These are phyloP conservation scores for Bipolaris victoriae DNA, from an alignment of 2,329 filamentous ascomycete genomes.

Conservation along the genomic window DNA sequence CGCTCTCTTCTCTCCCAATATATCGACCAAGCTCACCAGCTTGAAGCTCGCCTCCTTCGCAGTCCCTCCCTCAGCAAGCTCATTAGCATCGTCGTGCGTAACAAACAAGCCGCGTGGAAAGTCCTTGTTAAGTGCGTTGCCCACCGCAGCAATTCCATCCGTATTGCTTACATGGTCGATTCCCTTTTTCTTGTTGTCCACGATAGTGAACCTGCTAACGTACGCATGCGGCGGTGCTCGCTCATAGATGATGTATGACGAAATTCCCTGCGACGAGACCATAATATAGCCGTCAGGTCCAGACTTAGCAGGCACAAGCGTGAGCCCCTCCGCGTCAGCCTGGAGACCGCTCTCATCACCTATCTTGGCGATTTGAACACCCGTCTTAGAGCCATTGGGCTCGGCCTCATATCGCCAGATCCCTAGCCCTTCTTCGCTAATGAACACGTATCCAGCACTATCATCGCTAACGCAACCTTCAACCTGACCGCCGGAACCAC, in stretches of 20 bases:
- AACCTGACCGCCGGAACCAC: slow-evolving; percentile 60
- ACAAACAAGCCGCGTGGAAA: slow-evolving; percentile 55
- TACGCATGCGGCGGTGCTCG: slow-evolving; percentile 58
- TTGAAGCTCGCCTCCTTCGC: slow-evolving; percentile 60
- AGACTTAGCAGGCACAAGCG: slow-evolving; percentile 56
- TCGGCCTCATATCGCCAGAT: slow-evolving; percentile 62
- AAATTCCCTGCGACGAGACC: slow-evolving; percentile 61
- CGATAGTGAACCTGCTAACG: slow-evolving; percentile 58
- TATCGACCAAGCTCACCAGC: slow-evolving; percentile 44
- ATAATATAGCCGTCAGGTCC: slow-evolving; percentile 58
- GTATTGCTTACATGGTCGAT: slow-evolving; percentile 62
- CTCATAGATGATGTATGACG: slow-evolving; percentile 60
- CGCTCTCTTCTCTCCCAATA: slow-evolving; percentile 32
- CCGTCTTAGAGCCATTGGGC: slow-evolving; percentile 49
- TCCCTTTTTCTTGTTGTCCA: slow-evolving; percentile 49
- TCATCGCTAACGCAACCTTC: slow-evolving; percentile 63
- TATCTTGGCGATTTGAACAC: slow-evolving; percentile 50
- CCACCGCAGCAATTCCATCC: slow-evolving; percentile 59
- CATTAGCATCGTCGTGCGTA: slow-evolving; percentile 62
- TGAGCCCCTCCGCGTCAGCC: slow-evolving; percentile 62
- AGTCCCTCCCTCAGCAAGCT: slow-evolving; percentile 55
- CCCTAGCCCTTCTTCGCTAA: slow-evolving; percentile 60
- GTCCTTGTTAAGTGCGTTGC: slow-evolving; percentile 50
- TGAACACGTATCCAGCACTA: slow-evolving; percentile 57
- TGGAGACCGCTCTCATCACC: slow-evolving; percentile 56